Evolutionary conservation across 306 rosid species (phyloP).

Genomic region (Oxytropis ochrocephala): DNA sequence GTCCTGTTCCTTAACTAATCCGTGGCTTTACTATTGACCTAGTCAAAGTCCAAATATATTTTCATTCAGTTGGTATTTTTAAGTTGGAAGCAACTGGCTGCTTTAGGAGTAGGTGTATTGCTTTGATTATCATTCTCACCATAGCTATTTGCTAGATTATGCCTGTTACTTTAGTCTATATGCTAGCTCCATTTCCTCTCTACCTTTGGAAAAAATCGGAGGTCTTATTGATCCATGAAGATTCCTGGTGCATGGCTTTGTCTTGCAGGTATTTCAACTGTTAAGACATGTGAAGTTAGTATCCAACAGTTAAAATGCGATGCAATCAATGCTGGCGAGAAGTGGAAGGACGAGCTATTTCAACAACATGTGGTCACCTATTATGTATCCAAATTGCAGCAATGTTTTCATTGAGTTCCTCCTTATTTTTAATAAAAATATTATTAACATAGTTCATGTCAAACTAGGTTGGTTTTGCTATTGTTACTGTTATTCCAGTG

Average conservation of each 20-base stretch:
- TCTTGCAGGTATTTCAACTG: slow-evolving; percentile 32
- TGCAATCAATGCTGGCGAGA: slow-evolving; percentile 99
- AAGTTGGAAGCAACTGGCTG: background rate
- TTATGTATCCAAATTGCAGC: slow-evolving; percentile 62
- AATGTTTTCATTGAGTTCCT: background rate
- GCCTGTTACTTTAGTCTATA: background rate
- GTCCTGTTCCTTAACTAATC: slow-evolving; percentile 7
- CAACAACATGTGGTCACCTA: slow-evolving; percentile 94
- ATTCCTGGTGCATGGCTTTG: slow-evolving; percentile 12
- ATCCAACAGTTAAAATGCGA: slow-evolving; percentile 64
- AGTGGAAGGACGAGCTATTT: slow-evolving; percentile 83
- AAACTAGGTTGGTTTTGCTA: slow-evolving; percentile 10
- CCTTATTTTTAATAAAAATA: background rate
- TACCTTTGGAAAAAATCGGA: background rate
- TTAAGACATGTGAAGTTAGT: slow-evolving; percentile 34
- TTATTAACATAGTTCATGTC: slow-evolving; percentile 2
- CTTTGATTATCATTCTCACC: background rate
- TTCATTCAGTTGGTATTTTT: background rate
- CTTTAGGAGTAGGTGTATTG: background rate
- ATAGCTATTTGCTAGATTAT: background rate
- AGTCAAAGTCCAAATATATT: background rate
- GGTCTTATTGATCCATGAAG: slow-evolving; percentile 1
- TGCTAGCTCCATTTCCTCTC: background rate
- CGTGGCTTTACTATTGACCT: background rate
- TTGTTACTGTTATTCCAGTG: slow-evolving; percentile 11